Conservation (phyloP, 768 basidiomycete genomes). For the Scleroderma citrinum region DNA sequence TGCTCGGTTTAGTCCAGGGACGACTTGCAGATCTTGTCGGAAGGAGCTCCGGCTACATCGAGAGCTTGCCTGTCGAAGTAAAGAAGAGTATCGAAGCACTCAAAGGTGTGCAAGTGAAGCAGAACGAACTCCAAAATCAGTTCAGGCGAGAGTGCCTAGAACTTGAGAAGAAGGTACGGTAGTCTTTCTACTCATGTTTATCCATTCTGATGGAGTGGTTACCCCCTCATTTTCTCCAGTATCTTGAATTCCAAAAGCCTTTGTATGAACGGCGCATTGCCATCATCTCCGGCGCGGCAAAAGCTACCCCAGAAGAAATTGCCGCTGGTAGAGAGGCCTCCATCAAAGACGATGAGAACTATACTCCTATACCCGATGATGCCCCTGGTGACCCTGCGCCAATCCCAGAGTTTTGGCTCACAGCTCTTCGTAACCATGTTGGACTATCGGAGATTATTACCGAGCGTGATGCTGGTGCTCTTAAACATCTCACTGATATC, state of each 20-base stretch:
- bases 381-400: constrained; percentile 33
- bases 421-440: constrained; percentile 87
- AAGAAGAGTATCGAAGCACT: constrained; percentile 85
- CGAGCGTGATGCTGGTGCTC: constrained; percentile 82
- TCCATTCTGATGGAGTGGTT: constrained; percentile 10
- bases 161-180: constrained; percentile 86
- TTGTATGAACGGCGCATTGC: constrained; percentile 81
- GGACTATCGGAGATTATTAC: constrained; percentile 86
- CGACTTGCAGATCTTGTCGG: constrained; percentile 83
- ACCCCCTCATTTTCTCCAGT: constrained; percentile 35
- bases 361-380: constrained; percentile 55
- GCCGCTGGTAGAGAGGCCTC: constrained; percentile 70
- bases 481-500: constrained; percentile 79
- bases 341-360: constrained; percentile 69
- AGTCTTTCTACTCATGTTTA: constrained; percentile 6
- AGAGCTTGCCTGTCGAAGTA: constrained; percentile 74
- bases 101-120: constrained; percentile 91
- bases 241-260: constrained; percentile 71
- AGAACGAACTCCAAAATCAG: constrained; percentile 85
- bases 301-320: constrained; percentile 77
- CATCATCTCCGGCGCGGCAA: constrained; percentile 73
- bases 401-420: constrained; percentile 98
- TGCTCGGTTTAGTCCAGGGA: constrained; percentile 84
- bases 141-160: constrained; percentile 92
- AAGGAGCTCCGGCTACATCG: constrained; percentile 92